Conservation (phyloP, 768 basidiomycete genomes). For the Pleurotus pulmonarius region DNA sequence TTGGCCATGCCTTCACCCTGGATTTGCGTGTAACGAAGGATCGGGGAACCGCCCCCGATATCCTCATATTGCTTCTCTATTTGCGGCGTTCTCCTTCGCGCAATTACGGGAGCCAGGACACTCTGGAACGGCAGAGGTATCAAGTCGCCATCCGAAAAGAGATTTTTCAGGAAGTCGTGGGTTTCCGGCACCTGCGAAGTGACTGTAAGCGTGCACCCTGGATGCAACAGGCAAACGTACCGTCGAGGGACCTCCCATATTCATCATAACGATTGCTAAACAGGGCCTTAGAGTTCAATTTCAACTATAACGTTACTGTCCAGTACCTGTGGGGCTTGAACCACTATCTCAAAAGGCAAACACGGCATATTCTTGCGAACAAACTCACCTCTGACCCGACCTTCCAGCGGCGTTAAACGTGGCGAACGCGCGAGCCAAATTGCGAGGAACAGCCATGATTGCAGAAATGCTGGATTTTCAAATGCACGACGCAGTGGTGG, state of each 20-base stretch:
- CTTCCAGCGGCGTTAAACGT: slow-evolving; percentile 40
- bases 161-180: slow-evolving; percentile 84
- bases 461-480: slow-evolving; percentile 11
- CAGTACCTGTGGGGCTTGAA: slow-evolving; percentile 59
- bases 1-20: slow-evolving; percentile 91
- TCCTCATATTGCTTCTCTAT: slow-evolving; percentile 93
- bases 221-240: slow-evolving; percentile 37
- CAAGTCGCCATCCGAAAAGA: slow-evolving; percentile 90
- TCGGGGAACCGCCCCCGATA: slow-evolving; percentile 97
- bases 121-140: slow-evolving; percentile 95
- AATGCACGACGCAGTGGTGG: slow-evolving; percentile 7
- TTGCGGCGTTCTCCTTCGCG: slow-evolving; percentile 81
- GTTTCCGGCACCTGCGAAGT: slow-evolving; percentile 79
- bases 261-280: slow-evolving; percentile 89
- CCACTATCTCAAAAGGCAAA: background rate
- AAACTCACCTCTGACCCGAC: slow-evolving; percentile 24
- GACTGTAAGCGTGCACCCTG: background rate
- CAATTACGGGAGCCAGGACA: slow-evolving; percentile 83
- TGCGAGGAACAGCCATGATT: slow-evolving; percentile 20
- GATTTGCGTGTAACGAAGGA: slow-evolving; percentile 80
- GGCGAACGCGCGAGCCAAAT: slow-evolving; percentile 38
- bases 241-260: slow-evolving; percentile 97
- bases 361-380: slow-evolving; percentile 11
- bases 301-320: slow-evolving; percentile 1
- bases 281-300: slow-evolving; percentile 13